A percentile compares a stretch with the other conserved stretches of the same genome.
These are phyloP conservation scores for Grosmannia huntii DNA, from an alignment of 2,329 filamentous ascomycete species.

Conservation along the genomic window DNA sequence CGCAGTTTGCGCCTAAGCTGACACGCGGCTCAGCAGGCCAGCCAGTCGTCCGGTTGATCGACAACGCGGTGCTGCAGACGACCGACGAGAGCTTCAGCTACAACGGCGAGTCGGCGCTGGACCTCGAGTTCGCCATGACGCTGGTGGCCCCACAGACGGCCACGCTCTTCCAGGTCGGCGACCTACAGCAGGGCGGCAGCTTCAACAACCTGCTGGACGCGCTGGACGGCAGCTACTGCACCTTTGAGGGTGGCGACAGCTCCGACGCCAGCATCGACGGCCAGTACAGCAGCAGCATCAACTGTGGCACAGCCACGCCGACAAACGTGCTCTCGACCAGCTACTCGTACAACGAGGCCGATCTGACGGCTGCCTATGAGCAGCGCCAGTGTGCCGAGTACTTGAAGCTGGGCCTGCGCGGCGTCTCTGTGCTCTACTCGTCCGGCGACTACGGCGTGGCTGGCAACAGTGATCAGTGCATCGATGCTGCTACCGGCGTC, in stretches of 20 bases:
- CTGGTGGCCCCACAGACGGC: slow-evolving; percentile 38
- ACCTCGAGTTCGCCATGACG: slow-evolving; percentile 26
- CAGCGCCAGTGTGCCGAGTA: slow-evolving; percentile 41
- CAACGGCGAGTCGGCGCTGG: slow-evolving; percentile 24
- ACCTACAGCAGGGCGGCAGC: slow-evolving; percentile 19
- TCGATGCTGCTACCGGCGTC: slow-evolving; percentile 18
- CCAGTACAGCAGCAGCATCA: slow-evolving; percentile 23
- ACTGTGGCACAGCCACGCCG: slow-evolving; percentile 29
- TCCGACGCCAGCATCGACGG: slow-evolving; percentile 23
- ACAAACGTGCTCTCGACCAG: slow-evolving; percentile 43
- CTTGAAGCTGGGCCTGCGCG: slow-evolving; percentile 42
- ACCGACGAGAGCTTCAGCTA: slow-evolving; percentile 23
- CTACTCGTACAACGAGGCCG: slow-evolving; percentile 40
- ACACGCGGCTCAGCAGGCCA: slow-evolving; percentile 25
- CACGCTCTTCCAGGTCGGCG: slow-evolving; percentile 34
- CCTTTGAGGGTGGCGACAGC: slow-evolving; percentile 26
- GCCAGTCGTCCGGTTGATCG: slow-evolving; percentile 22
- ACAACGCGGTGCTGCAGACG: slow-evolving; percentile 22
- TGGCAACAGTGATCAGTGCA: slow-evolving; percentile 24
- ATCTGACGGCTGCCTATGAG: slow-evolving; percentile 33
- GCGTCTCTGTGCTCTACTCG: slow-evolving; percentile 36
- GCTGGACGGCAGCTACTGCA: slow-evolving; percentile 33
- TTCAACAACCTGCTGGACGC: slow-evolving; percentile 23
- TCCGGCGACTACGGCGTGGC: slow-evolving; percentile 37
- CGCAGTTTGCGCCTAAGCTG: slow-evolving; percentile 27